Conservation (phyloP, 208 protist species). For the Phytomonas sp. region DNA sequence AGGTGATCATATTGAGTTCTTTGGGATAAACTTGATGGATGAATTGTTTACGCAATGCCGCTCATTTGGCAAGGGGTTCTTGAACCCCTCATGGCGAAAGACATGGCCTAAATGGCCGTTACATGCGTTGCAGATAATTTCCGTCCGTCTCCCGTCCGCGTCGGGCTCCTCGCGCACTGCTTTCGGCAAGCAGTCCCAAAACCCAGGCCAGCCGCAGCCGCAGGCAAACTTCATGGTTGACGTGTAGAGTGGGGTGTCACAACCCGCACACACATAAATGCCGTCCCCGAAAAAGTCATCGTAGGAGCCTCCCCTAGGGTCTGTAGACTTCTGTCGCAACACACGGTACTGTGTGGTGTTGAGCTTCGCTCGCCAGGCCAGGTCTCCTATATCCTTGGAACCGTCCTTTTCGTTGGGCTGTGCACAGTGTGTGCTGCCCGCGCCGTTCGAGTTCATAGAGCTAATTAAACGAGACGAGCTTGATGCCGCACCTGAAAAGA, state of each 20-base stretch:
- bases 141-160: slow-evolving; percentile 52
- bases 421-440: slow-evolving; percentile 53
- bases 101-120: slow-evolving; percentile 90
- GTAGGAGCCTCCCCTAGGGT: slow-evolving; percentile 43
- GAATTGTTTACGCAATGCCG: slow-evolving; percentile 88
- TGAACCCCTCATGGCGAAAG: slow-evolving; percentile 85
- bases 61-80: slow-evolving; percentile 84
- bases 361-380: slow-evolving; percentile 46
- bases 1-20: slow-evolving; percentile 7
- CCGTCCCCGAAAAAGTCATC: slow-evolving; percentile 65
- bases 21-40: slow-evolving; percentile 43
- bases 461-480: background rate
- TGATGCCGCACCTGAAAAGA: background rate
- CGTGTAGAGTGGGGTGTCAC: slow-evolving; percentile 73
- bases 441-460: background rate
- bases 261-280: slow-evolving; percentile 70
- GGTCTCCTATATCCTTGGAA: slow-evolving; percentile 60
- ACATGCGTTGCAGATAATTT: slow-evolving; percentile 91
- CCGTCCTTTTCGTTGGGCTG: slow-evolving; percentile 33
- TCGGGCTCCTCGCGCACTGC: slow-evolving; percentile 74
- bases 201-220: slow-evolving; percentile 86
- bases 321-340: slow-evolving; percentile 75
- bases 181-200: slow-evolving; percentile 74
- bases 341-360: slow-evolving; percentile 47
- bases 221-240: slow-evolving; percentile 84